These are phyloP conservation scores for Amphicarpaea edgeworthii DNA, from an alignment of 306 rosid genomes.

Conservation along the genomic window DNA sequence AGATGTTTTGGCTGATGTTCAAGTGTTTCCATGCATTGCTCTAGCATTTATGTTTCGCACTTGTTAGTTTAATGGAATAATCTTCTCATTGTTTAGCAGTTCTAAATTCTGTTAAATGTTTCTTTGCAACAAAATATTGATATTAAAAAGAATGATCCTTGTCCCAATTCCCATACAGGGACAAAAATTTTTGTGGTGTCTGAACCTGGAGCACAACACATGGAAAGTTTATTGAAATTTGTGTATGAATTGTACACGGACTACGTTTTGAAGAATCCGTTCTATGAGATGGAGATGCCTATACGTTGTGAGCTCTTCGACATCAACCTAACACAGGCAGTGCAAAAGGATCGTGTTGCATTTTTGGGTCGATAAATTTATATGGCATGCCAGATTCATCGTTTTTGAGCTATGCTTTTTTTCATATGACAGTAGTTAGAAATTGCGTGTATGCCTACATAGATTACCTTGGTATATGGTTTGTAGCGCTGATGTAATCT, in stretches of 20 bases:
- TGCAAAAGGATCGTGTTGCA: constrained; percentile 89
- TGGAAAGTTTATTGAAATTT: constrained; percentile 80
- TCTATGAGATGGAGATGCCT: constrained; percentile 99
- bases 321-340: constrained; percentile 71
- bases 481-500: too few species aligned
- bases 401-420: constrained; percentile 18
- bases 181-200: constrained; percentile 87
- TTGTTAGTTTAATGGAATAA: not conserved
- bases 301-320: constrained; percentile 94
- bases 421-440: not conserved
- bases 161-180: constrained; percentile 67
- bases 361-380: constrained; percentile 73
- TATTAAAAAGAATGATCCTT: constrained; percentile 26
- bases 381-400: too few species aligned
- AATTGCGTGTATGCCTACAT: not conserved
- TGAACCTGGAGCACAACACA: constrained; percentile 83
- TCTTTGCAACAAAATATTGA: constrained; percentile 9
- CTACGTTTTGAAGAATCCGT: constrained; percentile 92
- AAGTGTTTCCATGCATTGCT: not conserved
- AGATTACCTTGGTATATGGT: not conserved
- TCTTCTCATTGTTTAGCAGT: not conserved
- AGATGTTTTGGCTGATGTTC: not conserved
- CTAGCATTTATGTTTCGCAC: not conserved
- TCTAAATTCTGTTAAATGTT: not conserved
- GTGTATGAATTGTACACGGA: constrained; percentile 85